A percentile compares a stretch with the other conserved stretches of the same genome.
These are phyloP conservation scores for Sutorius eximius DNA, from an alignment of 1,284 basidiomycete species.

Conservation along the genomic window DNA sequence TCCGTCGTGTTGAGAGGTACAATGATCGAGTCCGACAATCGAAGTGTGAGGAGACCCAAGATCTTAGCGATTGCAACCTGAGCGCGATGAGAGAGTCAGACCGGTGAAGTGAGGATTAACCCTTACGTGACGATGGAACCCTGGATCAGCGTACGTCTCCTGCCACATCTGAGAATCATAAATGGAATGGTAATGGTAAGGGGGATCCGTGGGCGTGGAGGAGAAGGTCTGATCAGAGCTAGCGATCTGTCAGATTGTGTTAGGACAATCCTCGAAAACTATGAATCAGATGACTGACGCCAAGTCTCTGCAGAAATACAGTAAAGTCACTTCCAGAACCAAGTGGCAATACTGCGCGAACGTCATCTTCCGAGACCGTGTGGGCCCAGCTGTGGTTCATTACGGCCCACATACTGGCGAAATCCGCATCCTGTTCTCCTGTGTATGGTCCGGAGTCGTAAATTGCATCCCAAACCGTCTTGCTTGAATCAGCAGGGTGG, in stretches of 20 bases:
- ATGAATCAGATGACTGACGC: slow-evolving; percentile 36
- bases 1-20: slow-evolving; percentile 78
- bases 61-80: slow-evolving; percentile 64
- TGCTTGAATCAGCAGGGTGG: slow-evolving; percentile 57
- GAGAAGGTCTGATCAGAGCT: slow-evolving; percentile 41
- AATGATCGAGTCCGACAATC: slow-evolving; percentile 59
- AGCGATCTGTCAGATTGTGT: slow-evolving; percentile 44
- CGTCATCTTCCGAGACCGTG: slow-evolving; percentile 23
- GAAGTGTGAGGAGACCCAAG: slow-evolving; percentile 61
- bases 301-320: slow-evolving; percentile 70
- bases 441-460: slow-evolving; percentile 55
- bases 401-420: slow-evolving; percentile 30
- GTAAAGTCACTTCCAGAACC: slow-evolving; percentile 74
- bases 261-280: background rate
- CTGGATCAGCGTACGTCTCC: slow-evolving; percentile 73
- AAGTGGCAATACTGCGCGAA: slow-evolving; percentile 37
- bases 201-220: slow-evolving; percentile 51
- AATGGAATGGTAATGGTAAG: slow-evolving; percentile 82
- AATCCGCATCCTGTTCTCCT: slow-evolving; percentile 37
- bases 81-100: slow-evolving; percentile 1
- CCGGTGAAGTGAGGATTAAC: background rate
- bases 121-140: slow-evolving; percentile 69
- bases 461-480: slow-evolving; percentile 67
- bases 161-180: slow-evolving; percentile 81
- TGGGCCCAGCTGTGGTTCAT: slow-evolving; percentile 23